Conservation (phyloP, 192 early-diverging fungal genomes). For the Mortierella hygrophila region DNA sequence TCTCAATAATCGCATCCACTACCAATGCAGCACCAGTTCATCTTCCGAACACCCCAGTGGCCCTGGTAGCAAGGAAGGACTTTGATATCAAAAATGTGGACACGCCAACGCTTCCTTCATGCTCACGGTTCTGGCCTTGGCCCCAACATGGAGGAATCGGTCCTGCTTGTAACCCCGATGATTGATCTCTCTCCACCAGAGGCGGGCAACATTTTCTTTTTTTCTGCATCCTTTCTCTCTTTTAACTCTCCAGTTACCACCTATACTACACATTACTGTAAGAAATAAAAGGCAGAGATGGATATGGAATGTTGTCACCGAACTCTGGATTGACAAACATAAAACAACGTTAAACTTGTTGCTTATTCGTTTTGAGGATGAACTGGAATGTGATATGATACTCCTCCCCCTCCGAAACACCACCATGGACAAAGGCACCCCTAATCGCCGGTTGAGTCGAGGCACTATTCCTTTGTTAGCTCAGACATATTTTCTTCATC, state of each 20-base stretch:
- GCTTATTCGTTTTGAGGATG: background rate
- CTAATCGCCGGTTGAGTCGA: background rate
- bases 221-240: too few species aligned
- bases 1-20: background rate
- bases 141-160: background rate
- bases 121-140: background rate
- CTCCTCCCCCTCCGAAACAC: background rate
- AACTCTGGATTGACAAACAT: too few species aligned
- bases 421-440: too few species aligned
- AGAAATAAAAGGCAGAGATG: too few species aligned
- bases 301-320: too few species aligned
- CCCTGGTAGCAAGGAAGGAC: background rate
- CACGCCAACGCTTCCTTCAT: background rate
- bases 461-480: background rate
- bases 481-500: background rate
- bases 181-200: too few species aligned
- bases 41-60: background rate
- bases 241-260: too few species aligned
- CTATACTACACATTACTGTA: too few species aligned
- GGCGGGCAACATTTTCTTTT: too few species aligned
- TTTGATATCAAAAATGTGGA: background rate
- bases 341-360: background rate
- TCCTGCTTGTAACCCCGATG: background rate
- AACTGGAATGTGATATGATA: slow-evolving; percentile 6
- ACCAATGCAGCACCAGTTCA: background rate